Conservation (phyloP, 2,329 filamentous ascomycete genomes). For the Zalaria obscura region DNA sequence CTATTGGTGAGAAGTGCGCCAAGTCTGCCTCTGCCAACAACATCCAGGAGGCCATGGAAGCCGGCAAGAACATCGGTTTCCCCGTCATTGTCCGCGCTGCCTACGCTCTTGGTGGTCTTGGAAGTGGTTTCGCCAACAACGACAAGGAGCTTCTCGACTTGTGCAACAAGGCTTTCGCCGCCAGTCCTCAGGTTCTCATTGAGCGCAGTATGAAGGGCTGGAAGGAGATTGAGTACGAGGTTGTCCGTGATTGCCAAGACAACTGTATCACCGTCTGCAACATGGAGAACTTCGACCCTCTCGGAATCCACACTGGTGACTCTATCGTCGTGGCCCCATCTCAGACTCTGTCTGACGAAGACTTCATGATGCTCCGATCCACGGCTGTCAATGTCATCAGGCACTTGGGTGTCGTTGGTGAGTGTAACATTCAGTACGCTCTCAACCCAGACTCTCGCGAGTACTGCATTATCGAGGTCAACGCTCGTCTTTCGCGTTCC, state of each 20-base stretch:
- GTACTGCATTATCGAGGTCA: conserved; percentile 99
- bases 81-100: conserved; percentile 95
- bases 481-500: conserved; percentile 86
- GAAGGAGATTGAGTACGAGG: conserved; percentile 99
- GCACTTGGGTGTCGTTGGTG: conserved; percentile 90
- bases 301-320: conserved; percentile 95
- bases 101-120: conserved; percentile 87
- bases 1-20: conserved; percentile 93
- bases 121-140: conserved; percentile 89
- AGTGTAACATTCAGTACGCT: conserved; percentile 98
- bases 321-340: conserved; percentile 97
- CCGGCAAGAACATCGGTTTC: conserved; percentile 83
- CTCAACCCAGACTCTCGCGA: conserved; percentile 89
- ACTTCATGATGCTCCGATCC: conserved; percentile 98
- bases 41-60: conserved; percentile 75
- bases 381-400: conserved; percentile 95
- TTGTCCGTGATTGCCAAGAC: conserved; percentile 86
- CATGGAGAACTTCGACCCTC: conserved; percentile 99
- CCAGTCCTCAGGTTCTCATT: conserved; percentile 88
- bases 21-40: conserved; percentile 89
- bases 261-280: conserved; percentile 99
- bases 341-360: conserved; percentile 90
- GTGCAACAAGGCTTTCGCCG: conserved; percentile 88
- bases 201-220: conserved; percentile 99
- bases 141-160: conserved; percentile 70